phyloP scores from a whole-genome alignment of 805 yeast species.

The Metschnikowia peoriensis region DNA sequence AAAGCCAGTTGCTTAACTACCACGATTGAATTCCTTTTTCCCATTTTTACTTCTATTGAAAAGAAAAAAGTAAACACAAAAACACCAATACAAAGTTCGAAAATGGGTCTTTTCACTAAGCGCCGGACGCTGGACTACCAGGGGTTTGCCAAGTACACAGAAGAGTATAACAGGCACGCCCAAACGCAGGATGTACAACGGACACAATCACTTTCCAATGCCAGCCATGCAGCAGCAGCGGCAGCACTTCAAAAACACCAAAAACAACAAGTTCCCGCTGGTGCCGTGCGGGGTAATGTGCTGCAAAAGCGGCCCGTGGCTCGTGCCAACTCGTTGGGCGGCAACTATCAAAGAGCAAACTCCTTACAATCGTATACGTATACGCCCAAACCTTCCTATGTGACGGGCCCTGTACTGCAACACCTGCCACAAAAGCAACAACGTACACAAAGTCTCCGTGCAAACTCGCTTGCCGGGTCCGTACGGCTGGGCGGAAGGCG shows the following conservation, averaged over 20 bases:
- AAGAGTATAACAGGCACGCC: slow-evolving; percentile 24
- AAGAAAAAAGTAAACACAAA: not conserved
- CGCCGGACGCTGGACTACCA: slow-evolving; percentile 21
- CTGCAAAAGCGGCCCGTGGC: not conserved
- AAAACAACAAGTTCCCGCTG: slow-evolving; percentile 11
- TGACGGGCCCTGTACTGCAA: slow-evolving; percentile 25
- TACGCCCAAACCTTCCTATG: slow-evolving; percentile 39
- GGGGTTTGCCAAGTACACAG: slow-evolving; percentile 35
- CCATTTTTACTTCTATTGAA: not conserved
- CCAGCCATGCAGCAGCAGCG: slow-evolving; percentile 43
- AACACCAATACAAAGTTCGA: not conserved
- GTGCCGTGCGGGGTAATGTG: not conserved
- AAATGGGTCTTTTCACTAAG: slow-evolving; percentile 12
- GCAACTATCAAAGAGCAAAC: slow-evolving; percentile 23
- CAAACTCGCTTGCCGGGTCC: slow-evolving; percentile 9
- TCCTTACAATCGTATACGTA: slow-evolving; percentile 38
- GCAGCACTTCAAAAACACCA: slow-evolving; percentile 40
- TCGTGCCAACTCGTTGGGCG: slow-evolving; percentile 22
- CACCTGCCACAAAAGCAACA: slow-evolving; percentile 5
- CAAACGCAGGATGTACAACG: slow-evolving; percentile 21
- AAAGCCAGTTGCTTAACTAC: too few species aligned
- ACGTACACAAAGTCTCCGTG: slow-evolving; percentile 7
- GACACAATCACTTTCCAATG: slow-evolving; percentile 28
- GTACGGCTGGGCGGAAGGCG: slow-evolving; percentile 8
- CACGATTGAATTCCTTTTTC: not conserved